phyloP scores from a whole-genome alignment of 305 asterid genomes.

The Fraxinus dipetala region DNA sequence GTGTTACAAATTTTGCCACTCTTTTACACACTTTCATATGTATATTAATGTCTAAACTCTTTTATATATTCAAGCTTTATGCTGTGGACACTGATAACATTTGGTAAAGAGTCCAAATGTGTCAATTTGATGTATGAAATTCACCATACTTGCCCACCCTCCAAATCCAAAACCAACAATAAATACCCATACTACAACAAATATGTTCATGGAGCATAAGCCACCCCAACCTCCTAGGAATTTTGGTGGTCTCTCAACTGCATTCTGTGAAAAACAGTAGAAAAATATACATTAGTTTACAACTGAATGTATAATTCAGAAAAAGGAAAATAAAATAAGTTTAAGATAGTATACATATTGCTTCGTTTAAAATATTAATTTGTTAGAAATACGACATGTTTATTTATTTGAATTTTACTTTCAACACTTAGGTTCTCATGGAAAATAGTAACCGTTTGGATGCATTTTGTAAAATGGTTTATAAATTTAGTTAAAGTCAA shows the following conservation, averaged over 20 bases:
- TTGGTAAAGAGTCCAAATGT: constrained; percentile 72
- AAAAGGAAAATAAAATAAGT: no score
- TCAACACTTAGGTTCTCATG: no score
- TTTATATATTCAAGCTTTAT: constrained; percentile 35
- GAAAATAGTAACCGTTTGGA: no score
- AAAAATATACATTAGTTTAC: not conserved
- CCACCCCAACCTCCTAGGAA: constrained; percentile 69
- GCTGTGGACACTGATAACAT: constrained; percentile 74
- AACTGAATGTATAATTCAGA: no score
- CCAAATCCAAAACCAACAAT: constrained; percentile 76
- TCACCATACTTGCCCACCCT: constrained; percentile 83
- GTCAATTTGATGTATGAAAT: constrained; percentile 53
- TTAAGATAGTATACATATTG: no score
- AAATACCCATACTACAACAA: constrained; percentile 70
- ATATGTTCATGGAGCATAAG: constrained; percentile 49
- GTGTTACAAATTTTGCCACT: constrained; percentile 20
- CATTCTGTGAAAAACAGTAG: constrained; percentile 40
- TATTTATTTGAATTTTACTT: no score
- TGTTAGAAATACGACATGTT: no score
- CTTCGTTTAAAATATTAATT: no score
- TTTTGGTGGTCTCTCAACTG: constrained; percentile 72
- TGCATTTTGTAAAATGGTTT: no score
- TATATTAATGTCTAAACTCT: constrained; percentile 17
- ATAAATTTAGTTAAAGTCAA: no score
- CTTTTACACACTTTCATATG: constrained; percentile 34